phyloP scores from a whole-genome alignment of 345 rosid species.

The Lepidium sativum region DNA sequence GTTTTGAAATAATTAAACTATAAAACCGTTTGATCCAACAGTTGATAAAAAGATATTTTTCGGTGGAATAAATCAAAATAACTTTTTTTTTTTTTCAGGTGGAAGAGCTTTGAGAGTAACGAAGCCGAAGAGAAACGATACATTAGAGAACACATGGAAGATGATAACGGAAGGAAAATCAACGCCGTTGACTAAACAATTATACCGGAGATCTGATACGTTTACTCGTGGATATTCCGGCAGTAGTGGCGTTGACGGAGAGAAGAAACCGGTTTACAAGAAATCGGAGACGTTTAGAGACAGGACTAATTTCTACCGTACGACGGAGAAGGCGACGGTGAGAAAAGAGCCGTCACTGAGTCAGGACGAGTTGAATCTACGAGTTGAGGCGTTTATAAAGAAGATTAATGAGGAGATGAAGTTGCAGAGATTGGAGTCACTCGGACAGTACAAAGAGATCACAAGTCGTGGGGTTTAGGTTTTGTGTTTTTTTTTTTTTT shows the following conservation, averaged over 20 bases:
- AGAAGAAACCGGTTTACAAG: slow-evolving; percentile 22
- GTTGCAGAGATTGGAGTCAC: slow-evolving; percentile 65
- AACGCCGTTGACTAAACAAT: slow-evolving; percentile 55
- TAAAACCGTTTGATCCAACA: too few species aligned
- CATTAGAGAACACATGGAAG: slow-evolving; percentile 80
- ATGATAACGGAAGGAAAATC: slow-evolving; percentile 65
- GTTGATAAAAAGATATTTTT: too few species aligned
- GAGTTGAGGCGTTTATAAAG: slow-evolving; percentile 74
- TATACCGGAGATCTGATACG: slow-evolving; percentile 54
- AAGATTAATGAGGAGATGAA: slow-evolving; percentile 86
- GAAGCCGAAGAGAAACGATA: slow-evolving; percentile 45
- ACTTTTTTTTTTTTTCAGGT: too few species aligned
- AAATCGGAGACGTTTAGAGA: slow-evolving; percentile 67
- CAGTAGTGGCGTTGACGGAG: not conserved
- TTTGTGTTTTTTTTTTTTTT: not conserved
- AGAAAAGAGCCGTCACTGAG: slow-evolving; percentile 56
- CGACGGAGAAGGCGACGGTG: slow-evolving; percentile 29
- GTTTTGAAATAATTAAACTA: too few species aligned
- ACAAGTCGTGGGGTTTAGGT: slow-evolving; percentile 23
- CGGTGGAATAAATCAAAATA: too few species aligned
- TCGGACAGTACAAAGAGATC: slow-evolving; percentile 55
- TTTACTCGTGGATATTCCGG: slow-evolving; percentile 11
- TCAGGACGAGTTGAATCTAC: slow-evolving; percentile 81
- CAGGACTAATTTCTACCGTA: slow-evolving; percentile 43
- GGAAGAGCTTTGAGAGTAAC: slow-evolving; percentile 19